Evolutionary conservation across 495 filamentous ascomycete species (phyloP).

Genomic region (Neurospora tetraspora): DNA sequence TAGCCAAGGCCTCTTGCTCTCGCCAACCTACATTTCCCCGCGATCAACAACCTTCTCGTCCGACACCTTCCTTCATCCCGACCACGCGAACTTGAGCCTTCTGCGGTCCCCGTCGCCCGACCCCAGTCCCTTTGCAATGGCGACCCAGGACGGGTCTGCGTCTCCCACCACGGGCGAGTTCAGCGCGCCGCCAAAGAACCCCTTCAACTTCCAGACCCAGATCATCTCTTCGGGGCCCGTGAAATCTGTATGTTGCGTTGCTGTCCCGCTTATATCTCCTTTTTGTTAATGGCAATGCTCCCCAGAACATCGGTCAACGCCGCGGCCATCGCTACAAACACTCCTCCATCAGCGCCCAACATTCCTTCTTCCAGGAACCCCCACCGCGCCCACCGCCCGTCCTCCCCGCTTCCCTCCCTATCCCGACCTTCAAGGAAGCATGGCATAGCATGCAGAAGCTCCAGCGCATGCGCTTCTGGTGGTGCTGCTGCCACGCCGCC

Average conservation of each 20-base stretch:
- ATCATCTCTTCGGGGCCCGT: constrained; percentile 65
- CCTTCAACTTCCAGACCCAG: constrained; percentile 92
- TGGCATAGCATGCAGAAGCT: constrained; percentile 76
- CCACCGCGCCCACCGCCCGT: constrained; percentile 76
- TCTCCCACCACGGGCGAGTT: constrained; percentile 17
- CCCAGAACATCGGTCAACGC: constrained; percentile 73
- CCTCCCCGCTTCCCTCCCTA: constrained; percentile 83
- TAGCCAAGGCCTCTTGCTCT: neutral
- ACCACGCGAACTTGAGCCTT: constrained; percentile 6
- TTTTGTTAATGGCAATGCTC: neutral
- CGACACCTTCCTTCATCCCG: constrained; percentile 9
- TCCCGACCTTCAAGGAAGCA: constrained; percentile 84
- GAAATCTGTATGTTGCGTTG: constrained; percentile 57
- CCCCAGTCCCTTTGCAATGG: constrained; percentile 20
- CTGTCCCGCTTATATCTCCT: neutral
- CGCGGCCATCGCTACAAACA: constrained; percentile 97
- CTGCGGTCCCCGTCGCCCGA: constrained; percentile 16
- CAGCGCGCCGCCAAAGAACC: constrained; percentile 34
- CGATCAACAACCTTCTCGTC: constrained; percentile 6
- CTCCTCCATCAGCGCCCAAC: constrained; percentile 73
- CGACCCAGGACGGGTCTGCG: constrained; percentile 18
- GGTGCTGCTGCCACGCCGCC: constrained; percentile 81
- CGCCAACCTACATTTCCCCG: neutral
- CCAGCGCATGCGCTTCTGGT: constrained; percentile 70
- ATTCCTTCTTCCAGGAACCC: constrained; percentile 96